Conservation (phyloP, 2,329 filamentous ascomycete genomes). For the Nigrospora oryzae region DNA sequence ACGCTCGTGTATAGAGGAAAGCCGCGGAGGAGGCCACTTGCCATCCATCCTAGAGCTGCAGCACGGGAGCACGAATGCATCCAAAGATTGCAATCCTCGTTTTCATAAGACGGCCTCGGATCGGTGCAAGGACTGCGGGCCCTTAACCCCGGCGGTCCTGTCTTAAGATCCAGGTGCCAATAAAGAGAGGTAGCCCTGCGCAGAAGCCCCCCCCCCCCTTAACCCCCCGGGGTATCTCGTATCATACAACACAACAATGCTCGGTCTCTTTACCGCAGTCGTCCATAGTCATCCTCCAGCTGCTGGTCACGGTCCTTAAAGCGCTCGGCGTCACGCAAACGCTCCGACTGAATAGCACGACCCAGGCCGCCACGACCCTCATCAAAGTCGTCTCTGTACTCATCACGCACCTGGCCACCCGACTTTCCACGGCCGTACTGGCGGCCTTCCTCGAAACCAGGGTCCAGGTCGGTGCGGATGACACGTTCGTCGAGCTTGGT, state of each 20-base stretch:
- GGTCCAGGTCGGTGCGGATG: conserved; percentile 90
- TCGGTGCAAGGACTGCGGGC: no score
- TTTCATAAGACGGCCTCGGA: no score
- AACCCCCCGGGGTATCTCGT: conserved; percentile 3
- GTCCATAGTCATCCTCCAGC: conserved; percentile 52
- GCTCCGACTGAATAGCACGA: conserved; percentile 56
- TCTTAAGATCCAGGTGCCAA: no score
- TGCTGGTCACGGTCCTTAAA: conserved; percentile 21
- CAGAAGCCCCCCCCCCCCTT: no score
- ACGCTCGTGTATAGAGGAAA: no score
- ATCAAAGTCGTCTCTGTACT: conserved; percentile 95
- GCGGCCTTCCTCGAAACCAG: conserved; percentile 89
- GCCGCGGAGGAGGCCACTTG: no score
- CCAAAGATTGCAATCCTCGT: no score
- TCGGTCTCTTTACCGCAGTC: conserved; percentile 32
- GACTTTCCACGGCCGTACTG: conserved; percentile 96
- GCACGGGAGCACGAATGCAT: no score
- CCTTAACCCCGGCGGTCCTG: no score
- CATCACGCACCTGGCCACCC: conserved; percentile 92
- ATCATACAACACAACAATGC: conserved; percentile 1
- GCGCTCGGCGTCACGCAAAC: conserved; percentile 31
- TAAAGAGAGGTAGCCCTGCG: no score
- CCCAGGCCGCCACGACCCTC: conserved; percentile 88
- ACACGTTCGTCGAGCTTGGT: conserved; percentile 97
- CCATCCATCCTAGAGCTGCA: no score